These are phyloP conservation scores for Beta macrorhiza DNA, from an alignment of 179 eudicot species.

Conservation along the genomic window DNA sequence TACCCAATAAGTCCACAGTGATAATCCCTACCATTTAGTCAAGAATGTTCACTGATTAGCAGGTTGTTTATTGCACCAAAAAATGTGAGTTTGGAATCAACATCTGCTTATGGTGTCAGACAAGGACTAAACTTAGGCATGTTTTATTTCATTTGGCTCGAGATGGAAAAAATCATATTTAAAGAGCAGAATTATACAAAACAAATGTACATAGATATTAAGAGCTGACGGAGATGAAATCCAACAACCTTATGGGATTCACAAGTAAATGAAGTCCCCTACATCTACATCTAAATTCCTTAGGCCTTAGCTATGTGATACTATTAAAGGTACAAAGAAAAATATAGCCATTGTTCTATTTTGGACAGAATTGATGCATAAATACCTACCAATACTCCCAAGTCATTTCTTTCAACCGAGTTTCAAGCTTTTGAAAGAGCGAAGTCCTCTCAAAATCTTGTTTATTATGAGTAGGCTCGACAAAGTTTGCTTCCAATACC, in stretches of 20 bases:
- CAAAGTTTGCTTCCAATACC: slow-evolving; percentile 81
- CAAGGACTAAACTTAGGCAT: neutral
- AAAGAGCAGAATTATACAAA: neutral
- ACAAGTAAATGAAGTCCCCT: neutral
- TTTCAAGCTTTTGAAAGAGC: slow-evolving; percentile 82
- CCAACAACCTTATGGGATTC: neutral
- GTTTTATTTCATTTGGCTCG: neutral
- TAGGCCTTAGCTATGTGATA: neutral
- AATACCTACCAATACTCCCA: slow-evolving; percentile 84
- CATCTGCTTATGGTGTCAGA: neutral
- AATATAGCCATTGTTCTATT: slow-evolving; percentile 1
- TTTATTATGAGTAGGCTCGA: slow-evolving; percentile 88
- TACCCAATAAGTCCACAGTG: slow-evolving; percentile 92
- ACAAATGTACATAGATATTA: neutral
- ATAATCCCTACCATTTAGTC: slow-evolving; percentile 58
- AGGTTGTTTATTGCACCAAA: neutral
- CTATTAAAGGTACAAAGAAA: neutral
- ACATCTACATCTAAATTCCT: neutral
- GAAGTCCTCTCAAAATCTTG: slow-evolving; percentile 97
- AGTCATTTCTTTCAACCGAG: slow-evolving; percentile 86
- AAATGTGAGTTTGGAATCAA: neutral
- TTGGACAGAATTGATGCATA: neutral
- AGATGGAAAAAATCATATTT: neutral
- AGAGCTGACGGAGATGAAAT: neutral
- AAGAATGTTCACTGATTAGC: slow-evolving; percentile 21